Base-by-base conservation (phyloP, 2,329 filamentous ascomycete species). In the Bertia moriformis region DNA sequence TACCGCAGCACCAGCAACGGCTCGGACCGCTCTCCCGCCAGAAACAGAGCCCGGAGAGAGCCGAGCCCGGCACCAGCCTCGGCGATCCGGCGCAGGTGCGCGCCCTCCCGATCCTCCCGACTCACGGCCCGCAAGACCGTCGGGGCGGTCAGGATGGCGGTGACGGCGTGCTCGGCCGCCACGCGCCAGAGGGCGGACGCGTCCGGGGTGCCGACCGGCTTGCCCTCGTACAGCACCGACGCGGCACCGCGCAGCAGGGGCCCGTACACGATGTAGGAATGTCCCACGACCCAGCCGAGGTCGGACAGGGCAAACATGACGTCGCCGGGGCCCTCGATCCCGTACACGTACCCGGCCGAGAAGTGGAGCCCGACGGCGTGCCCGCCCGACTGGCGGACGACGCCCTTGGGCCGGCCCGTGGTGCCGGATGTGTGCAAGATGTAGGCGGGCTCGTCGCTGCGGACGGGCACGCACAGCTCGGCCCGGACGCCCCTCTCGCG, bases 201-300 rank as follows among this genome's bases (percentile, higher is more conserved):
- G 49, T 94, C 78, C 0, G 88, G 88, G 0, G 87, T 94, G 3
- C 87, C 87, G 12, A 94, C 68, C 0, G 88, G 88, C 48, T 95
- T 95, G n/a, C 88, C 89, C 60, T 95, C 88, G 55, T 87, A 95
- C 0, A 95, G 65, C 1, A 95, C 73, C 0, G 86, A 93, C 1
- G 87, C 79, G 2, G 88, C 87, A 4, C 88, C 88, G 1, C 81
- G 75, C 2, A 95, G 71, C 4, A 96, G 71, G 12, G 88, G 88
- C 3, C 76, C 88, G 52, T 95, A 95, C 12, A 94, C 65, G 45
- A 94, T 94, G 54, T 91, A 95, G 4, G 77, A 82, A 53, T 87
- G 77, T 2, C 84, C 84, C 0, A 91, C 84, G 0, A 88, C 85
- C 89, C 88, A 95, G 20, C 88, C 89, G 41, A 95, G 89, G 51